Conservation (phyloP, 2,329 filamentous ascomycete genomes). For the Lachnellula hyalina region DNA sequence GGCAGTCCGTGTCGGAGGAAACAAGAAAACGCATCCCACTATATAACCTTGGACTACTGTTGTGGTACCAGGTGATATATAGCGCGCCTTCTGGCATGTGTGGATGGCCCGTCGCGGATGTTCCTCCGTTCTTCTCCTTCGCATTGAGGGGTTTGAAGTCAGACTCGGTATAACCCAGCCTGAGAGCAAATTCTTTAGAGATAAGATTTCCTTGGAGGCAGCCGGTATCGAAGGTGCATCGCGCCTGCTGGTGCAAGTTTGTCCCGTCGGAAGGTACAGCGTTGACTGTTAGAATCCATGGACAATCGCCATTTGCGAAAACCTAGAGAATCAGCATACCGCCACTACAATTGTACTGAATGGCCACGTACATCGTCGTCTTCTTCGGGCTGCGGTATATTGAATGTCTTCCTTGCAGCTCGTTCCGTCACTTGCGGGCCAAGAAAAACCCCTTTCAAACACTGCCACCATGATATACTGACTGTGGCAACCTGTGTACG, state of each 20-base stretch:
- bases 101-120: constrained; percentile 1
- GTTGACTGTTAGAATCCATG: constrained; percentile 1
- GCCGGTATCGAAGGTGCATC: constrained; percentile 8
- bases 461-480: constrained; percentile 1
- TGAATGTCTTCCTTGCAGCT: neutral
- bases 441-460: neutral
- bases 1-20: constrained; percentile 1
- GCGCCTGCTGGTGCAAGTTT: constrained; percentile 24
- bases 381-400: neutral
- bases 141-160: neutral
- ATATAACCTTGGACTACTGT: constrained; percentile 5
- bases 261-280: constrained; percentile 31
- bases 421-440: neutral
- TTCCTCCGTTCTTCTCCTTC: neutral
- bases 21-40: constrained; percentile 14
- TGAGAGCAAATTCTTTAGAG: constrained; percentile 2
- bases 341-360: no score
- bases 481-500: neutral
- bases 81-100: constrained; percentile 3
- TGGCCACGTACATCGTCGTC: neutral
- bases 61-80: constrained; percentile 10
- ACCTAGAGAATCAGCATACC: neutral
- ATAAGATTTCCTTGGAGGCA: constrained; percentile 9
- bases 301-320: neutral
- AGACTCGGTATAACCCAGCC: neutral